Percentiles rank a stretch among this genome's conserved stretches.
These are phyloP conservation scores for Trichoderma lentiforme DNA, from an alignment of 2,329 filamentous ascomycete species.

Conservation along the genomic window DNA sequence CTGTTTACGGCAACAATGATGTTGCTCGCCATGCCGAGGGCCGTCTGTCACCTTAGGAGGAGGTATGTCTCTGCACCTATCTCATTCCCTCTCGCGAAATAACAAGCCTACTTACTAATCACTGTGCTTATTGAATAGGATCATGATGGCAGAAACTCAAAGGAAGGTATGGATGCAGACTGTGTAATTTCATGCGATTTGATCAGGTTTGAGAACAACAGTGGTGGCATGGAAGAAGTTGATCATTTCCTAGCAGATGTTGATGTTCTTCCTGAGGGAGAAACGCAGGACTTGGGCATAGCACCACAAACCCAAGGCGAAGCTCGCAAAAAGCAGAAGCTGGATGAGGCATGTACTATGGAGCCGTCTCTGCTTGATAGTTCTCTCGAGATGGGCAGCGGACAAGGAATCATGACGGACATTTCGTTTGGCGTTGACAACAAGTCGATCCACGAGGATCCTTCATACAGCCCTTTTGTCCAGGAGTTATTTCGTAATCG, in stretches of 20 bases:
- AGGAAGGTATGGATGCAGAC: background rate
- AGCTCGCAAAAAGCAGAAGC: background rate
- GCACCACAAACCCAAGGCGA: background rate
- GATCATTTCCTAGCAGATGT: background rate
- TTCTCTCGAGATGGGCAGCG: background rate
- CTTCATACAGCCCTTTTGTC: slow-evolving; percentile 23
- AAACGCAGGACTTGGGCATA: background rate
- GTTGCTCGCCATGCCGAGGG: slow-evolving; percentile 15
- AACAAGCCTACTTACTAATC: background rate
- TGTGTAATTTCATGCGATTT: background rate
- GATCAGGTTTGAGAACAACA: background rate
- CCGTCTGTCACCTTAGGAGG: slow-evolving; percentile 29
- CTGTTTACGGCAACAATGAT: background rate
- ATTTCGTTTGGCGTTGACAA: background rate
- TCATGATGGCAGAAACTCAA: background rate
- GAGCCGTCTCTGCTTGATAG: background rate
- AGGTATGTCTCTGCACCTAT: slow-evolving; percentile 18
- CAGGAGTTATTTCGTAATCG: slow-evolving; percentile 22
- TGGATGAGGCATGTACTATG: background rate
- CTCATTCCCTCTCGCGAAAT: background rate
- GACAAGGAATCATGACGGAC: background rate
- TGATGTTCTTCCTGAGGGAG: background rate
- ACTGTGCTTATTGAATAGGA: background rate
- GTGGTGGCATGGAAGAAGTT: background rate
- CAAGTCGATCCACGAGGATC: background rate